phyloP scores from a whole-genome alignment of 306 rosid genomes.

The Spatholobus suberectus region DNA sequence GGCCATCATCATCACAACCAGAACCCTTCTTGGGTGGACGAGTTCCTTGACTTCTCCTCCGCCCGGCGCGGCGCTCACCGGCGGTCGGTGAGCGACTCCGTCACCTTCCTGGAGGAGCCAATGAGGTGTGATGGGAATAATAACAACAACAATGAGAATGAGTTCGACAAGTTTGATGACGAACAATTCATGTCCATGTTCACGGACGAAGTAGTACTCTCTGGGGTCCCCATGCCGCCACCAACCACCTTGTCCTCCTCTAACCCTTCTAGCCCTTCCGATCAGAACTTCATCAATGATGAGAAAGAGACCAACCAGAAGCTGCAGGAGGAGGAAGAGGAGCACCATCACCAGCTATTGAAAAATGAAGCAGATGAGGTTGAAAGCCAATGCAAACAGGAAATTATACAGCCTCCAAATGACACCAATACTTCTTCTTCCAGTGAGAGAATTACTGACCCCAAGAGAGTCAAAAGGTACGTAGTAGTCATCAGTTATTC shows the following conservation, averaged over 20 bases:
- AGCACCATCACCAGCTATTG: conserved; percentile 15
- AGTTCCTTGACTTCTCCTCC: conserved; percentile 89
- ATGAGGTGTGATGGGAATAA: conserved; percentile 34
- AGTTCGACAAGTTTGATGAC: conserved; percentile 82
- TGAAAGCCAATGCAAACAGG: conserved; percentile 71
- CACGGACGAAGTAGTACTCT: conserved; percentile 56
- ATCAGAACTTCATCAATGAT: conserved; percentile 72
- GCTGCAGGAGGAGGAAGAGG: conserved; percentile 3
- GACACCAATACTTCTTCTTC: conserved; percentile 36
- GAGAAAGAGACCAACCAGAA: conserved; percentile 49
- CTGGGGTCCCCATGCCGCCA: conserved; percentile 44
- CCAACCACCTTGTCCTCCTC: conserved; percentile 70
- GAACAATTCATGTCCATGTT: conserved; percentile 97
- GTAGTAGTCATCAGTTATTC: conserved; percentile 4
- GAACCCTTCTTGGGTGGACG: conserved; percentile 94
- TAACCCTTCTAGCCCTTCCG: conserved; percentile 83
- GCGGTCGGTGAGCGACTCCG: conserved; percentile 80
- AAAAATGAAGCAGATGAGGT: conserved; percentile 83
- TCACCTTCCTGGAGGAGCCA: conserved; percentile 76
- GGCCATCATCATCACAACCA: conserved; percentile 30
- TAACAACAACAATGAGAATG: conserved; percentile 10
- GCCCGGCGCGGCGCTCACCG: conserved; percentile 84
- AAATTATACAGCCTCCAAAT: conserved; percentile 41
- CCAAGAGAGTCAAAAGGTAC: conserved; percentile 94
- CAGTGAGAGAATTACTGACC: conserved; percentile 70